Evolutionary conservation across 2,329 filamentous ascomycete genomes (phyloP).

Genomic region (Paraphaeosphaeria sporulosa): DNA sequence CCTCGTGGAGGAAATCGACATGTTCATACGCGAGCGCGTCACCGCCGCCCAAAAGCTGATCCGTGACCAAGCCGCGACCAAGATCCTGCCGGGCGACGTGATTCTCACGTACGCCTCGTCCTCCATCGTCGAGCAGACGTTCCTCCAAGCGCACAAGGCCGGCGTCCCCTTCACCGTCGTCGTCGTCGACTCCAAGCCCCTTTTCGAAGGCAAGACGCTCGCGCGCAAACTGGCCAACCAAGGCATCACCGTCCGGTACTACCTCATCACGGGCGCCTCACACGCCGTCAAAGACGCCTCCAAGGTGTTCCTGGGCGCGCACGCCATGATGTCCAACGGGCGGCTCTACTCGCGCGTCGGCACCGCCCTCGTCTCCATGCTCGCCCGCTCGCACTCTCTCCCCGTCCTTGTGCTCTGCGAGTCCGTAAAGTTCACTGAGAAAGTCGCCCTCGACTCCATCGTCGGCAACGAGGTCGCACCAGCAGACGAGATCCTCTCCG

Average conservation of each 20-base stretch:
- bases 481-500: constrained; percentile 67
- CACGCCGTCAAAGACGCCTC: constrained; percentile 75
- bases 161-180: constrained; percentile 84
- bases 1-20: constrained; percentile 82
- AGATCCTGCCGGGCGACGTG: constrained; percentile 80
- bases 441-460: constrained; percentile 89
- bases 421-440: constrained; percentile 92
- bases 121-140: constrained; percentile 82
- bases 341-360: constrained; percentile 87
- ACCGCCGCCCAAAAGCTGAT: constrained; percentile 88
- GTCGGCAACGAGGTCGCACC: constrained; percentile 93
- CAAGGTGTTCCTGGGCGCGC: constrained; percentile 80
- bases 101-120: constrained; percentile 88
- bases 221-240: constrained; percentile 73
- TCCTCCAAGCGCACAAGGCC: constrained; percentile 72
- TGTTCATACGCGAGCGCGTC: constrained; percentile 89
- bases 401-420: constrained; percentile 92
- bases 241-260: constrained; percentile 82
- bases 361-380: constrained; percentile 85
- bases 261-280: constrained; percentile 78
- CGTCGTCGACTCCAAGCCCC: constrained; percentile 78
- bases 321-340: constrained; percentile 96
- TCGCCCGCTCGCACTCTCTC: constrained; percentile 76
- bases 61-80: constrained; percentile 74
- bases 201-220: constrained; percentile 74